Percentiles rank a stretch among this genome's conserved stretches.
phyloP scores from a whole-genome alignment of 129 eudicot genomes.

The Smallanthus sonchifolius region DNA sequence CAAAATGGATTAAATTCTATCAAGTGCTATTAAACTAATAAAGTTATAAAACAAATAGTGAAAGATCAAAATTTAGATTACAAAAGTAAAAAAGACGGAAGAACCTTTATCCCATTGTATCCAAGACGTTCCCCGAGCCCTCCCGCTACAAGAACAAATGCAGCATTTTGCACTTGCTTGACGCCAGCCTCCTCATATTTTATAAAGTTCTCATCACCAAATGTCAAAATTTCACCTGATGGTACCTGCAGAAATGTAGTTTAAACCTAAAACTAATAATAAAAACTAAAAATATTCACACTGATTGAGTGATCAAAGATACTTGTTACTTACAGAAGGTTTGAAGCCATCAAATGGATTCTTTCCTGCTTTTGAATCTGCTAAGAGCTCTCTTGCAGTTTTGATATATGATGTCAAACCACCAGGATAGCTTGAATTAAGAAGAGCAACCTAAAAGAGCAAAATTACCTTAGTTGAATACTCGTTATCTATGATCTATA shows the following conservation, averaged over 20 bases:
- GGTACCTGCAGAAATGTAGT: conserved; percentile 59
- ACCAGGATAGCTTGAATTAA: conserved; percentile 79
- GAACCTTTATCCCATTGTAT: conserved; percentile 90
- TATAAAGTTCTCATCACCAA: conserved; percentile 68
- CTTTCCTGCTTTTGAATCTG: conserved; percentile 91
- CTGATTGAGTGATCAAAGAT: not conserved
- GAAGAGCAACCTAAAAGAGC: conserved; percentile 58
- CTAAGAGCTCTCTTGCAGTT: conserved; percentile 85
- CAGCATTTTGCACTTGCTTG: conserved; percentile 74
- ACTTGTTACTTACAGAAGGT: conserved; percentile 70
- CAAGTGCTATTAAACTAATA: not conserved
- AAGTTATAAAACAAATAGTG: not conserved
- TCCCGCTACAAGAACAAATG: conserved; percentile 98
- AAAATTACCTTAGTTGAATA: conserved; percentile 1
- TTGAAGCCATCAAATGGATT: conserved; percentile 92
- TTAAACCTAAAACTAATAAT: not conserved
- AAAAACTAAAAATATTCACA: not conserved
- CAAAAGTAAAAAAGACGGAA: not conserved
- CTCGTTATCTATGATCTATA: not conserved
- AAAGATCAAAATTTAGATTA: not conserved
- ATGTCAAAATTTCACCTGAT: conserved; percentile 76
- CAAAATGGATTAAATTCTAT: conserved; percentile 17
- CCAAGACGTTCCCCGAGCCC: conserved; percentile 99
- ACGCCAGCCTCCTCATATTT: conserved; percentile 79
- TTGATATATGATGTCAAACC: conserved; percentile 73